Base-by-base conservation (phyloP, 1,139 yeast genomes). In the Saccharomyces hybrid region DNA sequence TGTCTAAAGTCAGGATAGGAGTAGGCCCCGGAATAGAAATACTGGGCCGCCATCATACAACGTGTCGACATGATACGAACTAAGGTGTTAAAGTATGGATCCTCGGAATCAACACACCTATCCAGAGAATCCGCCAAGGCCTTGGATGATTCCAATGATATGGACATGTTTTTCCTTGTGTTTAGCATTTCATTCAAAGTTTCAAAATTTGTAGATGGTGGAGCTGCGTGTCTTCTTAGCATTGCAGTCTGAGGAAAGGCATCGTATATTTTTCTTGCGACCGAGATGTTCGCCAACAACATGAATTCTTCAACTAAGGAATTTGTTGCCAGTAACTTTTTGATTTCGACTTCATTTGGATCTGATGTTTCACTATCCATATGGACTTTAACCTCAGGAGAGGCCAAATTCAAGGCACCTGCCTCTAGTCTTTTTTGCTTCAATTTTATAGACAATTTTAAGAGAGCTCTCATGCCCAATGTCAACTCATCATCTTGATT, bases 41-140 rank as follows among this genome's bases (percentile, higher is more conserved):
- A 95, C 67, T 93, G 98, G 1, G 99, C 99, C 2, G 99, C 97
- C 87, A 90, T 88, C 99, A 95, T 95, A 74, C 99, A 93, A 67
- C 99, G 81, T 0, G 99, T 95, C 5, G 98, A 95, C 96, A 93
- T 87, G 60, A 95, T 93, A 73, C 99, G 85, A 9, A 93, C 79
- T 64, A 95, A 78, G 0, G 98, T 93, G 72, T 95, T 95, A 79
- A 95, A 90, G 67, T 89, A 95, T 5, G 91, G 86, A 69, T 93
- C 99, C 0, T 80, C 68, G 26, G 84, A 80, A 70, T 93, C 98
- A 34, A 75, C 81, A 72, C 97, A 89, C 58, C 88, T 79, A 68
- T 95, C 99, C 55, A 95, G 77, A 20, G 98, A 90, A 67, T 90
- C 97, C 1, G 99, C 99, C 51, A 95, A 78, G 0, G 97, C 88